Conservation (phyloP, 2,329 filamentous ascomycete genomes). For the Fusarium citri region DNA sequence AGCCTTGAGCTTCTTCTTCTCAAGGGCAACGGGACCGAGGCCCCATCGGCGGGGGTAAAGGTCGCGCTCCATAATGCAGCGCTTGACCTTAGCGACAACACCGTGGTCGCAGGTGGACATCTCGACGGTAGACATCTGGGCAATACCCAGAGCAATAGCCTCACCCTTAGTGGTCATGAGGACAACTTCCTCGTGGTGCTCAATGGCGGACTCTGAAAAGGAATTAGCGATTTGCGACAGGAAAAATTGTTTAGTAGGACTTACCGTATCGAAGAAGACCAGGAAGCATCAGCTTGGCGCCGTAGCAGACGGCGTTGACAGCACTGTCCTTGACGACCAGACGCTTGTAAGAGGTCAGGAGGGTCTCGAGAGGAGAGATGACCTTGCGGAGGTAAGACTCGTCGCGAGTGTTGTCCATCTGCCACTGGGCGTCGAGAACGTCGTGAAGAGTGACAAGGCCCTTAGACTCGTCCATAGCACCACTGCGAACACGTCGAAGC, state of each 20-base stretch:
- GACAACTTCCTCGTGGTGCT: slow-evolving; percentile 95
- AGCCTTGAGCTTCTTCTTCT: slow-evolving; percentile 99
- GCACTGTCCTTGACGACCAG: slow-evolving; percentile 88
- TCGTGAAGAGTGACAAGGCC: slow-evolving; percentile 90
- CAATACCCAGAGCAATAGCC: slow-evolving; percentile 95
- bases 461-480: slow-evolving; percentile 93
- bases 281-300: slow-evolving; percentile 98
- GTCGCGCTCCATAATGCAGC: slow-evolving; percentile 99
- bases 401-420: slow-evolving; percentile 94
- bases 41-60: slow-evolving; percentile 98
- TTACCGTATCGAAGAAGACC: slow-evolving; percentile 90
- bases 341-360: slow-evolving; percentile 93
- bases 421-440: slow-evolving; percentile 93
- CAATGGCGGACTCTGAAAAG: slow-evolving; percentile 80
- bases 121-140: slow-evolving; percentile 98
- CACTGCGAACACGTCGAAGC: slow-evolving; percentile 90
- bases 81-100: slow-evolving; percentile 98
- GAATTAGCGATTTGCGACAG: slow-evolving; percentile 44
- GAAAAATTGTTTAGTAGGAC: slow-evolving; percentile 46
- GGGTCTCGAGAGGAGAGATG: slow-evolving; percentile 91
- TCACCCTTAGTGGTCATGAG: slow-evolving; percentile 99
- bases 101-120: slow-evolving; percentile 97
- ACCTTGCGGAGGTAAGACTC: slow-evolving; percentile 92
- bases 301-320: slow-evolving; percentile 98
- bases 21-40: slow-evolving; percentile 87